Conservation (phyloP, 306 rosid genomes). For the Pyrus bretschneideri region DNA sequence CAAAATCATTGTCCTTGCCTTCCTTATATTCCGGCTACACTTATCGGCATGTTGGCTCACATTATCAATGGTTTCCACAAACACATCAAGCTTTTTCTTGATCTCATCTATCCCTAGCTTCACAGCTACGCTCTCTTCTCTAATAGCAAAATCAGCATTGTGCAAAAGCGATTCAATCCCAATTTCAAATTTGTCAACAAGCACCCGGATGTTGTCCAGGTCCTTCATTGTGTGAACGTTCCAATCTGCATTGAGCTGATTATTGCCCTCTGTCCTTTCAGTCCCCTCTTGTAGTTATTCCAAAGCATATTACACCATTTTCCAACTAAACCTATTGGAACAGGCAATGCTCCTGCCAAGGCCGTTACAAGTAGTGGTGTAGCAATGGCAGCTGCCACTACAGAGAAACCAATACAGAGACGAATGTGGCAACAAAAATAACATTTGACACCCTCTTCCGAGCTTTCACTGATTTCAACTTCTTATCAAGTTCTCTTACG, state of each 20-base stretch:
- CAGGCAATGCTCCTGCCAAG: slow-evolving; percentile 51
- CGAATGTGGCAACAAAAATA: slow-evolving; percentile 56
- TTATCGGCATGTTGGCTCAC: slow-evolving; percentile 55
- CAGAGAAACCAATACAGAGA: slow-evolving; percentile 58
- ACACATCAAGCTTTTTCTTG: slow-evolving; percentile 56
- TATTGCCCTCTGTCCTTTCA: slow-evolving; percentile 46
- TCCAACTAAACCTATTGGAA: slow-evolving; percentile 75
- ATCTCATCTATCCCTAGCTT: slow-evolving; percentile 60
- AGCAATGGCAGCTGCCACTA: slow-evolving; percentile 84
- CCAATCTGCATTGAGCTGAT: slow-evolving; percentile 53
- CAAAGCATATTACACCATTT: slow-evolving; percentile 61
- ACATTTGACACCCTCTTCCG: slow-evolving; percentile 63
- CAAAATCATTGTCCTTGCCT: slow-evolving; percentile 61
- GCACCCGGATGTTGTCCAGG: slow-evolving; percentile 39
- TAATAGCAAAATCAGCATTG: slow-evolving; percentile 55
- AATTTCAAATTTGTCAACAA: slow-evolving; percentile 41
- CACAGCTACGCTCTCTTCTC: slow-evolving; percentile 56
- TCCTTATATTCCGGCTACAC: slow-evolving; percentile 52
- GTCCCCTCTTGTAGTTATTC: slow-evolving; percentile 39
- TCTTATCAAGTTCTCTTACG: slow-evolving; percentile 73
- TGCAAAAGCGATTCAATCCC: slow-evolving; percentile 43
- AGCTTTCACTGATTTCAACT: slow-evolving; percentile 53
- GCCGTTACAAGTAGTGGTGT: slow-evolving; percentile 75
- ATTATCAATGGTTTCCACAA: slow-evolving; percentile 42
- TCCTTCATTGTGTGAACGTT: slow-evolving; percentile 41